These are phyloP conservation scores for Marsdenia floribunda DNA, from an alignment of 257 asterid genomes.

Conservation along the genomic window DNA sequence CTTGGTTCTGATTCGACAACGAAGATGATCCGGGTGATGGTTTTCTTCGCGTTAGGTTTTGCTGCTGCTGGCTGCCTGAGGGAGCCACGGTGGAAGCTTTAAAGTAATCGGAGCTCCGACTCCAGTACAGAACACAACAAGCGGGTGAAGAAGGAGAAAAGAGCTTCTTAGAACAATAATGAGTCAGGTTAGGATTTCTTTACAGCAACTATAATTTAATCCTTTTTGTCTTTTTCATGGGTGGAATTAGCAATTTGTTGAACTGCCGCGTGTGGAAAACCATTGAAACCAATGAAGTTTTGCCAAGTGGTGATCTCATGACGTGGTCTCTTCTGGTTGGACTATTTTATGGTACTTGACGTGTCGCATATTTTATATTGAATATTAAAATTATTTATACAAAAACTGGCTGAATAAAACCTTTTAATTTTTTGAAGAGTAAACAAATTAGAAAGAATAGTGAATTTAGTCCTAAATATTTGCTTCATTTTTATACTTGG, in stretches of 20 bases:
- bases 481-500: no score
- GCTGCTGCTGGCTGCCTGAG: slow-evolving; percentile 48
- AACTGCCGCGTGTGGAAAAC: slow-evolving; percentile 24
- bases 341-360: background rate
- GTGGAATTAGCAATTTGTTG: background rate
- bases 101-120: slow-evolving; percentile 61
- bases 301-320: slow-evolving; percentile 33
- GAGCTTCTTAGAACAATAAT: background rate
- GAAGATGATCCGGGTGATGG: slow-evolving; percentile 41
- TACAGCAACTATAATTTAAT: no score
- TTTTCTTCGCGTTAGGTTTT: slow-evolving; percentile 59
- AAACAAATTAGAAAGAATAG: no score
- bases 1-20: slow-evolving; percentile 23
- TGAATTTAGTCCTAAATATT: no score
- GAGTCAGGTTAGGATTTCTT: background rate
- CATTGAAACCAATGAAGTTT: slow-evolving; percentile 24
- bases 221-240: background rate
- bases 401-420: no score
- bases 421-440: no score
- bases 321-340: slow-evolving; percentile 31
- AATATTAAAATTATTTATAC: no score
- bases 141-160: background rate
- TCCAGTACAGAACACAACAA: slow-evolving; percentile 12
- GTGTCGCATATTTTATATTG: background rate
- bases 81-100: slow-evolving; percentile 75